Evolutionary conservation across 805 yeast genomes (phyloP).

Genomic region (Wickerhamomyces mucosus): DNA sequence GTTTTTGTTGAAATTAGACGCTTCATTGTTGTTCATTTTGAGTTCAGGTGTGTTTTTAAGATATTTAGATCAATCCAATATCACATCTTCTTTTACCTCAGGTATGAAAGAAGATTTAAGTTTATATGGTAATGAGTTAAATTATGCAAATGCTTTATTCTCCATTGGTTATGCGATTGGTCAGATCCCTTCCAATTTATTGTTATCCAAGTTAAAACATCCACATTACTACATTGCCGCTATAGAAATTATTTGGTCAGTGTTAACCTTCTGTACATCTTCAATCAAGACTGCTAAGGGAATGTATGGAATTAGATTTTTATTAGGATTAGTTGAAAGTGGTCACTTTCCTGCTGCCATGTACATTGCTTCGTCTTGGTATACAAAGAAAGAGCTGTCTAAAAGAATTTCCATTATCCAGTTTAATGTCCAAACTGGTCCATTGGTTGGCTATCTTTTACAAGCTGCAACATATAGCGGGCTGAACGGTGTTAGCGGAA

Average conservation of each 20-base stretch:
- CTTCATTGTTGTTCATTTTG: conserved; percentile 3
- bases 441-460: too few species aligned
- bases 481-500: conserved; percentile 28
- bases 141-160: conserved; percentile 42
- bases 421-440: too few species aligned
- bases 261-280: too few species aligned
- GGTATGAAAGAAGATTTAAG: conserved; percentile 40
- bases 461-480: conserved; percentile 32
- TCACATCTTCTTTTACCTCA: conserved; percentile 44
- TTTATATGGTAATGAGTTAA: conserved; percentile 45
- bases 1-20: conserved; percentile 5
- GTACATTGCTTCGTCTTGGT: too few species aligned
- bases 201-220: too few species aligned
- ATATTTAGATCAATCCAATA: conserved; percentile 42
- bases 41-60: conserved; percentile 18
- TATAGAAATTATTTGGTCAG: too few species aligned
- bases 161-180: conserved; percentile 41
- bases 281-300: too few species aligned
- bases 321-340: too few species aligned
- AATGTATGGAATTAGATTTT: too few species aligned
- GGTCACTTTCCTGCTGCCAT: conserved; percentile 42
- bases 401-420: too few species aligned
- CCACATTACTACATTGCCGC: too few species aligned
- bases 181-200: conserved; percentile 50
- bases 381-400: too few species aligned